Evolutionary conservation across 2,329 filamentous ascomycete genomes (phyloP), one percentile per base, ranked within the genome.

Genomic region (Decorospora gaudefroyi): DNA sequence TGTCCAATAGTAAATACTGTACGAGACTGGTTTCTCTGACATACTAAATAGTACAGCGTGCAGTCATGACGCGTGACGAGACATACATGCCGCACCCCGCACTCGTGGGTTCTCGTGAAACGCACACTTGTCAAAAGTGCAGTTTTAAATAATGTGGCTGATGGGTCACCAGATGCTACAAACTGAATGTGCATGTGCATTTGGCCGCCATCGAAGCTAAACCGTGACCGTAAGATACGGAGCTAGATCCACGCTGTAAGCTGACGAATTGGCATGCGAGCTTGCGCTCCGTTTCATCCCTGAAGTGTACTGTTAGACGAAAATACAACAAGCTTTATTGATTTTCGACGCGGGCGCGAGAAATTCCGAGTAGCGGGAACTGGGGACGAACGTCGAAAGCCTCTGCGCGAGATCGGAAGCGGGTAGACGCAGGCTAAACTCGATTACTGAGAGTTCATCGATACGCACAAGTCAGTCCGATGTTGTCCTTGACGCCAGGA

Each of bases 291-390:
- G 57, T 61, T 59, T 59, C 58, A 43, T 37, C 44, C 49, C 42
- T 49, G 36, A 32, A 28, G 32, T 39, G 23, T 51, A 42, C n/a
- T n/a, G n/a, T n/a, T 51, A 49, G 33, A 52, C 55, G 53, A 61
- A 49, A 48, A 35, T 27, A 53, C 18, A 57, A 58, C 55, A 62
- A 62, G 59, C 57, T 61, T 62, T 62, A 62, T 62, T 42, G 57
- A 61, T 58, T 62, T 19, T 53, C 39, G 43, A 47, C 27, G 42
- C 50, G 33, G 43, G 46, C 32, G 34, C 47, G 40, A 43, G 33
- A 9, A 32, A 35, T 49, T 46, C 54, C 53, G 50, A 34, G 41
- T 38, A 30, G 47, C 29, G 49, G 51, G 51, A 46, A 42, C 42
- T 52, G 47, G 50, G 37, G 46, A 54, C 19, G 36, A 27, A 15